Evolutionary conservation across 164 flowering plant genomes (phyloP).

Genomic region (Magnolia changhungtana): DNA sequence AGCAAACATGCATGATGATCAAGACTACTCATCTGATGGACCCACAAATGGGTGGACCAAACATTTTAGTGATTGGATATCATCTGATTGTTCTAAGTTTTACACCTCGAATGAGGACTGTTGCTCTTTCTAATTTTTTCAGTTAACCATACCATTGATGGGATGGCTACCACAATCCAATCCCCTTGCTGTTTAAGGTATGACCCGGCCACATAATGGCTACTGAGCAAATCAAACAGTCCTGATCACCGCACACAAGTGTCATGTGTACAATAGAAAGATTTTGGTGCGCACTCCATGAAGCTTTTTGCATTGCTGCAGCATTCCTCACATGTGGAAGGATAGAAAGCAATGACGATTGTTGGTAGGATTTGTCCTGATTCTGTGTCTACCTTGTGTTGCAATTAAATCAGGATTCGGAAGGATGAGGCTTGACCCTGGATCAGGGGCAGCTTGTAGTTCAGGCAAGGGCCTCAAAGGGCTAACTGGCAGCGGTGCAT

Average conservation of each 20-base stretch:
- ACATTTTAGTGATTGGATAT: not conserved
- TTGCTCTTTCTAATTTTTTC: no score
- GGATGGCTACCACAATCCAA: not conserved
- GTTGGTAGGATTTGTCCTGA: not conserved
- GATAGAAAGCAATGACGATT: not conserved
- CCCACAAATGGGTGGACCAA: not conserved
- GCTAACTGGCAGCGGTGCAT: slow-evolving; percentile 11
- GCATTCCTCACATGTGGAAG: not conserved
- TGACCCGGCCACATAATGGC: not conserved
- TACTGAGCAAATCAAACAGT: not conserved
- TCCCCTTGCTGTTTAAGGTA: not conserved
- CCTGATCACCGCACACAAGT: not conserved
- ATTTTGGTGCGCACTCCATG: not conserved
- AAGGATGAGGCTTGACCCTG: not conserved
- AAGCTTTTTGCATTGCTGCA: not conserved
- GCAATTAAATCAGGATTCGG: slow-evolving; percentile 5
- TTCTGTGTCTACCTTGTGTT: slow-evolving; percentile 2
- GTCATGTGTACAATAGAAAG: not conserved
- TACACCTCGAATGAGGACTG: not conserved
- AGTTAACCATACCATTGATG: no score
- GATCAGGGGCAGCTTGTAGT: slow-evolving; percentile 16
- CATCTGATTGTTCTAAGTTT: not conserved
- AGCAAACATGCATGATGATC: not conserved
- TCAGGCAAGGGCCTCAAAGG: slow-evolving; percentile 19
- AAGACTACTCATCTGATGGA: not conserved